These are phyloP conservation scores for Aspergillus japonicus DNA, from an alignment of 2,329 filamentous ascomycete genomes.

Conservation along the genomic window DNA sequence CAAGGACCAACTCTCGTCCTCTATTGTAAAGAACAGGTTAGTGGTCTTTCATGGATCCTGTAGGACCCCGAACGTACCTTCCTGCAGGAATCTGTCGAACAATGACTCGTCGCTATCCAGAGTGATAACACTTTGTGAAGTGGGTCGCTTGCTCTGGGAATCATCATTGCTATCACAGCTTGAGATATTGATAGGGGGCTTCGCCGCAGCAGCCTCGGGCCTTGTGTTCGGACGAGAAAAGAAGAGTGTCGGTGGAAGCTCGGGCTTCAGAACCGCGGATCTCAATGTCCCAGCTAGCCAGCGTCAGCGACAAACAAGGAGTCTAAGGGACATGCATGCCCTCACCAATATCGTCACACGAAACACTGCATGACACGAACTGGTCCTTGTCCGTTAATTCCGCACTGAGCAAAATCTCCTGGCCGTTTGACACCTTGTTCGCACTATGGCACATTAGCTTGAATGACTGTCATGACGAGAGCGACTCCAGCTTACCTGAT, in stretches of 20 bases:
- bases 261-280: slow-evolving; percentile 52
- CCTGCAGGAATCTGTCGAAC: slow-evolving; percentile 53
- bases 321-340: background rate
- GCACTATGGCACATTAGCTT: slow-evolving; percentile 49
- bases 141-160: slow-evolving; percentile 11
- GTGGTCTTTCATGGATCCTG: background rate
- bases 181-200: slow-evolving; percentile 18
- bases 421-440: slow-evolving; percentile 61
- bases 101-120: slow-evolving; percentile 55
- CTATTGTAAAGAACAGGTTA: background rate
- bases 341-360: slow-evolving; percentile 79
- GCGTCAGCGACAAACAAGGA: slow-evolving; percentile 13
- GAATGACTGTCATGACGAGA: slow-evolving; percentile 19
- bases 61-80: slow-evolving; percentile 26
- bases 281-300: slow-evolving; percentile 56
- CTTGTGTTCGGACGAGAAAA: slow-evolving; percentile 19
- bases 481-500: slow-evolving; percentile 47
- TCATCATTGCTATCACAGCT: slow-evolving; percentile 21
- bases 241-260: slow-evolving; percentile 50
- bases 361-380: slow-evolving; percentile 65
- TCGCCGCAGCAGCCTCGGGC: slow-evolving; percentile 16
- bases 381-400: slow-evolving; percentile 56
- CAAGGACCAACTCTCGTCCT: slow-evolving; percentile 5
- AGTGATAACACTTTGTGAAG: slow-evolving; percentile 41
- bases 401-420: slow-evolving; percentile 61